These are phyloP conservation scores for Herpotrichia juniperi DNA, from an alignment of 2,329 filamentous ascomycete genomes.

Conservation along the genomic window DNA sequence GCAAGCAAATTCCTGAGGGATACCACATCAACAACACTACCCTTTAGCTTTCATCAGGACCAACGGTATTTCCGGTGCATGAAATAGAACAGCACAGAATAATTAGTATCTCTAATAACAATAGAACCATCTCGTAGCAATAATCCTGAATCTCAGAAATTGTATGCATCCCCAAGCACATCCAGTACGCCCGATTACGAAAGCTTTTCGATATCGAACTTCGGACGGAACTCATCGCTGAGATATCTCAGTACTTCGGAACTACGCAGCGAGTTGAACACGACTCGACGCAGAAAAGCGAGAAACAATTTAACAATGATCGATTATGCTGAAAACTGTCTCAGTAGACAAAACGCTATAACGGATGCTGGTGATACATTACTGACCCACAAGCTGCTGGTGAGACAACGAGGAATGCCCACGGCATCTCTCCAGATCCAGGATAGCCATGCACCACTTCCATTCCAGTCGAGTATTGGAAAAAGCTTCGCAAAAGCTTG, in stretches of 20 bases:
- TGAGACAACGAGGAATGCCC: too few species aligned
- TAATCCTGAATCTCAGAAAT: not conserved
- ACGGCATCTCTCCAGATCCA: too few species aligned
- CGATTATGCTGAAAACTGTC: not conserved
- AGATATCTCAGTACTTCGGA: not conserved
- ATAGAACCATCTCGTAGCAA: not conserved
- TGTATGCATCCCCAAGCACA: not conserved
- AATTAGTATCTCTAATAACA: not conserved
- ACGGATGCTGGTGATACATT: not conserved
- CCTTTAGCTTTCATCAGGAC: too few species aligned
- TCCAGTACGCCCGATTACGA: not conserved
- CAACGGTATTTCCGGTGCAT: not conserved
- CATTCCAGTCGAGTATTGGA: slow-evolving; percentile 24
- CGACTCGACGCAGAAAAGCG: not conserved
- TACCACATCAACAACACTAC: not conserved
- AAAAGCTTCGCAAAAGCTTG: slow-evolving; percentile 16
- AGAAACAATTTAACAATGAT: not conserved
- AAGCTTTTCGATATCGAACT: too few species aligned
- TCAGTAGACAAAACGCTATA: too few species aligned
- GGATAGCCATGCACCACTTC: slow-evolving; percentile 3
- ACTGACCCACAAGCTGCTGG: too few species aligned
- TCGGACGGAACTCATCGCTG: too few species aligned
- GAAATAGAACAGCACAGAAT: not conserved
- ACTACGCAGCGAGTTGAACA: not conserved
- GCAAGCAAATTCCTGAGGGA: slow-evolving; percentile 32